phyloP scores from a whole-genome alignment of 2,329 filamentous ascomycete species.

The Chlorencoelia australis region DNA sequence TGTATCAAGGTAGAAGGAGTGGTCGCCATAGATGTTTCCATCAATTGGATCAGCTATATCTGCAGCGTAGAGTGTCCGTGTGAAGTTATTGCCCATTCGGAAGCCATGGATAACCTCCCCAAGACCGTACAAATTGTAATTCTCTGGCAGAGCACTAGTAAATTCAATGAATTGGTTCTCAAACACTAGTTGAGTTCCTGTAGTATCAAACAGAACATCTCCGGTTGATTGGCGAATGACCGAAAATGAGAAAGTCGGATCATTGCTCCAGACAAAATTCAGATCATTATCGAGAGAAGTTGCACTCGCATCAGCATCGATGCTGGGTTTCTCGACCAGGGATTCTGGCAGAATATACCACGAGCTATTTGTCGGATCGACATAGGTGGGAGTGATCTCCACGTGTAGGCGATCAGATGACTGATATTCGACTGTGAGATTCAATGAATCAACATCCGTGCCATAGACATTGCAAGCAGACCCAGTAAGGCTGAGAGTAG shows the following conservation, averaged over 20 bases:
- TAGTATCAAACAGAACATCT: slow-evolving; percentile 59
- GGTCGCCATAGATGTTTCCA: slow-evolving; percentile 52
- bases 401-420: slow-evolving; percentile 56
- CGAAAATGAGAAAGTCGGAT: slow-evolving; percentile 57
- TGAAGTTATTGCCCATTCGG: slow-evolving; percentile 62
- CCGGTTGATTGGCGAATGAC: slow-evolving; percentile 48
- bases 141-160: slow-evolving; percentile 50
- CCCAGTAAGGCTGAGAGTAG: slow-evolving; percentile 60
- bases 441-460: slow-evolving; percentile 57
- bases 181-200: slow-evolving; percentile 54
- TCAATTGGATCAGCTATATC: slow-evolving; percentile 58
- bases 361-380: slow-evolving; percentile 50
- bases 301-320: slow-evolving; percentile 31
- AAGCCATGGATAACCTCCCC: slow-evolving; percentile 65
- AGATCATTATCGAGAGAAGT: slow-evolving; percentile 42
- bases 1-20: slow-evolving; percentile 73
- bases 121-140: slow-evolving; percentile 68
- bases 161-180: slow-evolving; percentile 75
- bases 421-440: slow-evolving; percentile 59
- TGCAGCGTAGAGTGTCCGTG: slow-evolving; percentile 56
- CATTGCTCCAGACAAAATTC: slow-evolving; percentile 42
- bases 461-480: slow-evolving; percentile 68
- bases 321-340: slow-evolving; percentile 34
- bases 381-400: slow-evolving; percentile 56
- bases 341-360: slow-evolving; percentile 58